phyloP scores from a whole-genome alignment of 2,329 filamentous ascomycete species.

The Neopestalotiopsis rosae region DNA sequence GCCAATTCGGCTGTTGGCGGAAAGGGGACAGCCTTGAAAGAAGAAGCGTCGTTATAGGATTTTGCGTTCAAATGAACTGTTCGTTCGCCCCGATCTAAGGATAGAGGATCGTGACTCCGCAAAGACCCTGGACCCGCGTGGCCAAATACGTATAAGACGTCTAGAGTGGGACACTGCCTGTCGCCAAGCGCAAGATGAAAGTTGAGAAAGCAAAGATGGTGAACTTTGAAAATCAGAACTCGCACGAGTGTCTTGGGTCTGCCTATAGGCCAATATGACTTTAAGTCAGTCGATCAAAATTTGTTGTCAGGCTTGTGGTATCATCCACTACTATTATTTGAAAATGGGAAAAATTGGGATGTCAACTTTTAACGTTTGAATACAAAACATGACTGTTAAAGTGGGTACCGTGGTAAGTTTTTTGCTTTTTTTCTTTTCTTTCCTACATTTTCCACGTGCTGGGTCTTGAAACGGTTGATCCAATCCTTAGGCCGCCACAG shows the following conservation, averaged over 20 bases:
- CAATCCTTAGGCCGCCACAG: not conserved
- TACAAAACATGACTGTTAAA: not conserved
- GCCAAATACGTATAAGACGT: not conserved
- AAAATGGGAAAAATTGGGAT: not conserved
- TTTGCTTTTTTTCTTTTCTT: not conserved
- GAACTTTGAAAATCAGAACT: not conserved
- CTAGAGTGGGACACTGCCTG: not conserved
- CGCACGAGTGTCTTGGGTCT: not conserved
- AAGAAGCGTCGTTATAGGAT: not conserved
- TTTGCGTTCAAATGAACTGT: not conserved
- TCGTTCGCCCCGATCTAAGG: not conserved
- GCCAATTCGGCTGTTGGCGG: not conserved
- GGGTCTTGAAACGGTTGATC: not conserved
- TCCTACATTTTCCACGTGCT: not conserved
- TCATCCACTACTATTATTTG: no score
- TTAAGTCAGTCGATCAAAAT: not conserved
- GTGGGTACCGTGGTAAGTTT: not conserved
- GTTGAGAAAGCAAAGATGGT: not conserved
- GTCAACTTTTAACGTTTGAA: not conserved
- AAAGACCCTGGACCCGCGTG: not conserved
- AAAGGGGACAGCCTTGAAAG: not conserved
- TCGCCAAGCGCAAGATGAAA: not conserved
- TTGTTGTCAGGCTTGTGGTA: no score
- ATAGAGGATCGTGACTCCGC: not conserved
- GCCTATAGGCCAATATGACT: not conserved